These are phyloP conservation scores for Phytophthora pini DNA, from an alignment of 352 stramenopile genomes.

Conservation along the genomic window DNA sequence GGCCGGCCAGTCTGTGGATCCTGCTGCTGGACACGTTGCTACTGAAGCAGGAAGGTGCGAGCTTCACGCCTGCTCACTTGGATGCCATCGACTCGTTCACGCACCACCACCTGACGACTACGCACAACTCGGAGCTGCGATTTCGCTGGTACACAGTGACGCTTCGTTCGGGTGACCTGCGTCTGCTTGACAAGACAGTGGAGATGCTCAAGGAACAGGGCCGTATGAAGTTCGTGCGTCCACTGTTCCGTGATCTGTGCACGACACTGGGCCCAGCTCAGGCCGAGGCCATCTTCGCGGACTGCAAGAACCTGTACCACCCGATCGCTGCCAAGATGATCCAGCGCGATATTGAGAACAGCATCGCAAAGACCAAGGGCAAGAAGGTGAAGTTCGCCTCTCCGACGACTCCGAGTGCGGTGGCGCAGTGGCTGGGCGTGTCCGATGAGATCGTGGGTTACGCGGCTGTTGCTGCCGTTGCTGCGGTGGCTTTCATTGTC, in stretches of 20 bases:
- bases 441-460: conserved; percentile 35
- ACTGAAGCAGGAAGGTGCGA: conserved; percentile 38
- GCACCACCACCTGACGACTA: conserved; percentile 50
- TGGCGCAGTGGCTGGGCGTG: conserved; percentile 39
- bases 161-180: conserved; percentile 55
- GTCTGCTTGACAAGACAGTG: conserved; percentile 46
- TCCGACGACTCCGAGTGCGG: conserved; percentile 31
- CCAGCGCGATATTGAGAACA: conserved; percentile 58
- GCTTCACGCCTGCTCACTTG: conserved; percentile 45
- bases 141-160: conserved; percentile 76
- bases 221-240: conserved; percentile 81
- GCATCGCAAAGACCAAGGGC: conserved; percentile 38
- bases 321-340: conserved; percentile 80
- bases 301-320: conserved; percentile 72
- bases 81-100: conserved; percentile 69
- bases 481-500: conserved; percentile 26
- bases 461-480: conserved; percentile 19
- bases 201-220: conserved; percentile 71
- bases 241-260: conserved; percentile 70
- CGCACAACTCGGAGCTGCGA: conserved; percentile 72
- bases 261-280: conserved; percentile 38
- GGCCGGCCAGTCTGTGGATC: conserved; percentile 63
- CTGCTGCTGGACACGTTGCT: conserved; percentile 68
- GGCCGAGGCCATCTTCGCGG: conserved; percentile 41
- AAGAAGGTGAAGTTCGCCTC: conserved; percentile 44